Evolutionary conservation across 1,284 basidiomycete species (phyloP).

Genomic region (Ceratobasidium sp.): DNA sequence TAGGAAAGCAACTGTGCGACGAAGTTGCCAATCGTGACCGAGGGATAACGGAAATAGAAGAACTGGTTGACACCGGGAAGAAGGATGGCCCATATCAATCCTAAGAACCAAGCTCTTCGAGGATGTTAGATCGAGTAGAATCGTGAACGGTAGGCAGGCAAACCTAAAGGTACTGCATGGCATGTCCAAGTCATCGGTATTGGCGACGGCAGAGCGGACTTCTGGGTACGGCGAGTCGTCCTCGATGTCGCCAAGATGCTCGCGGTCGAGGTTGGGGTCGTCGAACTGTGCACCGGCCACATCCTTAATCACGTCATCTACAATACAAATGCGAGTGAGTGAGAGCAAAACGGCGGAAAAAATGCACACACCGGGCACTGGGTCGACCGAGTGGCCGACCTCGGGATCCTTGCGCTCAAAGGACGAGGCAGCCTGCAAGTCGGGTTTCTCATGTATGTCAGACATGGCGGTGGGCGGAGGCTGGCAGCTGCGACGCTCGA

Average conservation of each 20-base stretch:
- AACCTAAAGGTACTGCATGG: conserved; percentile 55
- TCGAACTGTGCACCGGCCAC: conserved; percentile 51
- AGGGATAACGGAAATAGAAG: conserved; percentile 58
- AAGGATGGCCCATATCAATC: conserved; percentile 62
- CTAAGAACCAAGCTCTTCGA: conserved; percentile 55
- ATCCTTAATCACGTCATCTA: conserved; percentile 45
- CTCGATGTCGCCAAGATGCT: conserved; percentile 51
- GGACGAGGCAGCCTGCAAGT: conserved; percentile 7
- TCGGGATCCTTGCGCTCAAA: conserved; percentile 33
- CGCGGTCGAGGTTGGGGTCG: conserved; percentile 53
- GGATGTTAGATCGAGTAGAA: conserved; percentile 39
- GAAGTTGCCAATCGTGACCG: conserved; percentile 55
- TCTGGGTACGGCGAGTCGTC: conserved; percentile 62
- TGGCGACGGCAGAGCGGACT: too few relatives aligned
- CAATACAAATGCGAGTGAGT: background rate
- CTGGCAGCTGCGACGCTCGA: conserved; percentile 36
- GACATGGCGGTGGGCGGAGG: conserved; percentile 9
- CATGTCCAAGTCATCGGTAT: conserved; percentile 55
- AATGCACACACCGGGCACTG: conserved; percentile 11
- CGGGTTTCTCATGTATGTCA: conserved; percentile 14
- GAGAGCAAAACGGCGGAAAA: background rate
- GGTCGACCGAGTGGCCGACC: conserved; percentile 29
- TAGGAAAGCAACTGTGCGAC: conserved; percentile 58
- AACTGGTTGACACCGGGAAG: conserved; percentile 61
- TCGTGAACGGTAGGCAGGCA: conserved; percentile 47